These are phyloP conservation scores for Russula griseocarnosa DNA, from an alignment of 768 basidiomycete species.

Conservation along the genomic window DNA sequence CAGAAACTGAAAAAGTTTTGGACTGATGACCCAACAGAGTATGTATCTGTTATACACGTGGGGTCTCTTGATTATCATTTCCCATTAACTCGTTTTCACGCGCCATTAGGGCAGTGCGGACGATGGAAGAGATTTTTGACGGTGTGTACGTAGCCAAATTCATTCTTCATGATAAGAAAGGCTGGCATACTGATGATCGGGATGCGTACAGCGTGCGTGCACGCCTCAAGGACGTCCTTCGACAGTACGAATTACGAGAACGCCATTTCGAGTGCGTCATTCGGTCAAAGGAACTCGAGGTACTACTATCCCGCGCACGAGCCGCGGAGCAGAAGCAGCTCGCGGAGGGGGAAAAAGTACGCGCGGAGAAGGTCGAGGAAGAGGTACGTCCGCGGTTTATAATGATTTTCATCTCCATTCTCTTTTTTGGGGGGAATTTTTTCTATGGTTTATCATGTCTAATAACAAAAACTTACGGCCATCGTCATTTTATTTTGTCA, in stretches of 20 bases:
- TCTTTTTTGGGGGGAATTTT: not conserved
- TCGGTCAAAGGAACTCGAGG: constrained; percentile 87
- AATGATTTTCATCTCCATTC: constrained; percentile 7
- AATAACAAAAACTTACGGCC: not conserved
- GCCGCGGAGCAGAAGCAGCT: constrained; percentile 85
- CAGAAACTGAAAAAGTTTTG: constrained; percentile 79
- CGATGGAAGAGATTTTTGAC: constrained; percentile 82
- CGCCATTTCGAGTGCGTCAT: constrained; percentile 90
- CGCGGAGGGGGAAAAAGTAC: constrained; percentile 66
- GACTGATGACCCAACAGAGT: constrained; percentile 74
- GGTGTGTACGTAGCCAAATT: constrained; percentile 58
- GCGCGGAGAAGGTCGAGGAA: constrained; percentile 65
- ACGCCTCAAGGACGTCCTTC: constrained; percentile 80
- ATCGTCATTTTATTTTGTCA: constrained; percentile 32
- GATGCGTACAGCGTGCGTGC: constrained; percentile 60
- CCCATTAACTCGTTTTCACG: not conserved
- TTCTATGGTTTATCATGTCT: too few relatives aligned
- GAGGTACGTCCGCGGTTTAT: constrained; percentile 52
- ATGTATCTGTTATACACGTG: constrained; percentile 30
- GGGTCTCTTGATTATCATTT: not conserved
- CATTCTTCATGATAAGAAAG: not conserved
- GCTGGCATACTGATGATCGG: not conserved
- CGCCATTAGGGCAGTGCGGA: constrained; percentile 56
- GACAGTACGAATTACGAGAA: constrained; percentile 86
- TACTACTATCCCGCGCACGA: constrained; percentile 79